Percentiles rank a stretch among this genome's conserved stretches.
These are phyloP conservation scores for Iris pallida DNA, from an alignment of 116 monocot species.

Conservation along the genomic window DNA sequence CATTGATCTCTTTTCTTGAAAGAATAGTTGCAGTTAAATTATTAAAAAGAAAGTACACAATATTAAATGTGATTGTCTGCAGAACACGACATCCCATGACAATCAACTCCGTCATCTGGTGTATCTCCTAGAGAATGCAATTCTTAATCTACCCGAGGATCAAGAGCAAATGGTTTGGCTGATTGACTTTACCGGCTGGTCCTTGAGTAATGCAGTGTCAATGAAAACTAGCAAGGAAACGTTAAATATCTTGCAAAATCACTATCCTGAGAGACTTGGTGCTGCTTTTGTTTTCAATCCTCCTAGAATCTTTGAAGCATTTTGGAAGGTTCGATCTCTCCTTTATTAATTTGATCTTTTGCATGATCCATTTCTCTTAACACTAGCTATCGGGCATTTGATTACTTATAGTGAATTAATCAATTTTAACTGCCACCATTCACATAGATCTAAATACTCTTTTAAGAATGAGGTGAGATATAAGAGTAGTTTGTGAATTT, in stretches of 20 bases:
- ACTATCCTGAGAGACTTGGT: slow-evolving; percentile 82
- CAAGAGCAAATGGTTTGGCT: slow-evolving; percentile 96
- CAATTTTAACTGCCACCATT: too few relatives aligned
- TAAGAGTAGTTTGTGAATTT: too few relatives aligned
- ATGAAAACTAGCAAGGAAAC: slow-evolving; percentile 68
- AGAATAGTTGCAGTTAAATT: too few relatives aligned
- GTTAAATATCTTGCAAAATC: slow-evolving; percentile 57
- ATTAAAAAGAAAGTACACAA: too few relatives aligned
- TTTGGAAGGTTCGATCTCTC: slow-evolving; percentile 67
- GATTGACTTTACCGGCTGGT: slow-evolving; percentile 85
- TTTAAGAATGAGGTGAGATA: too few relatives aligned
- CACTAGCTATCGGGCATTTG: too few relatives aligned
- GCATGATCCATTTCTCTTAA: too few relatives aligned
- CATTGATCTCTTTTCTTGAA: background rate
- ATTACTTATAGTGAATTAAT: too few relatives aligned
- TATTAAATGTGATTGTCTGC: slow-evolving; percentile 6
- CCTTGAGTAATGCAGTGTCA: slow-evolving; percentile 53
- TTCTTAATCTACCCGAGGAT: slow-evolving; percentile 58
- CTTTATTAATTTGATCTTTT: too few relatives aligned
- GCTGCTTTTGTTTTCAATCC: slow-evolving; percentile 66
- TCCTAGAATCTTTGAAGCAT: slow-evolving; percentile 76
- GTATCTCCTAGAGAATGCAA: slow-evolving; percentile 74
- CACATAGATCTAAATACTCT: too few relatives aligned
- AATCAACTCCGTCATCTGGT: slow-evolving; percentile 69
- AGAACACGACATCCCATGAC: slow-evolving; percentile 75